Base-by-base conservation (phyloP, 129 eudicot genomes). In the Flaveria trinervia region DNA sequence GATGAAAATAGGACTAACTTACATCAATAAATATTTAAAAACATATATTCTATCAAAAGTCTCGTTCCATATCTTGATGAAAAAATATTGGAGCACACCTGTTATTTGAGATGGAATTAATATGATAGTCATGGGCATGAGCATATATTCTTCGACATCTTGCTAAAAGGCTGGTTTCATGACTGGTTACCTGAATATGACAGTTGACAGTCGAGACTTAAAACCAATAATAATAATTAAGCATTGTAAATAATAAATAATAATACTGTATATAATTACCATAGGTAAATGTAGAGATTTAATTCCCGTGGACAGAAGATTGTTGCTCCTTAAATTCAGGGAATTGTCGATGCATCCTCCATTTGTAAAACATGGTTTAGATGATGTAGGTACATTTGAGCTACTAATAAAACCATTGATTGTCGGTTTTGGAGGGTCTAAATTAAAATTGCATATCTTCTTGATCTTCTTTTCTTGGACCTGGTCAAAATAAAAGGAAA, bases 71-170 rank as follows among this genome's bases (percentile, higher is more conserved):
- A 60, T 22, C 44, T n/a, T 3, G 39, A 16, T 59, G 17, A 77
- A 26, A 78, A 61, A 28, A 28, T 41, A 68, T 15, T 67, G 49
- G 25, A 71, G 56, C 56, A 43, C 44, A 90, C 98, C 98, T 94
- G 88, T 94, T 94, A 78, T 83, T 90, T 16, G 98, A 94, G 77
- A 94, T 94, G 41, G 98, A 94, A 86, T 94, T 94, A 76, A 94
- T 89, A 80, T 91, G 97, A 75, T 91, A 94, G 77, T 94, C 97
- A 78, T 94, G 98, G 25, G 98, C 98, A 86, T 94, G 97, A 36
- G 98, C 97, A 73, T 91, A 94, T 20, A 82, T 86, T 82, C 93
- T 91, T 77, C 98, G 85, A 74, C 98, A 91, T 80, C 86, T 89
- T 25, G 98, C 96, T 75, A 82, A 80, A 80, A 87, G 96, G 84